Evolutionary conservation across 2,329 filamentous ascomycete species (phyloP).

Genomic region (Xylariaceae sp.): DNA sequence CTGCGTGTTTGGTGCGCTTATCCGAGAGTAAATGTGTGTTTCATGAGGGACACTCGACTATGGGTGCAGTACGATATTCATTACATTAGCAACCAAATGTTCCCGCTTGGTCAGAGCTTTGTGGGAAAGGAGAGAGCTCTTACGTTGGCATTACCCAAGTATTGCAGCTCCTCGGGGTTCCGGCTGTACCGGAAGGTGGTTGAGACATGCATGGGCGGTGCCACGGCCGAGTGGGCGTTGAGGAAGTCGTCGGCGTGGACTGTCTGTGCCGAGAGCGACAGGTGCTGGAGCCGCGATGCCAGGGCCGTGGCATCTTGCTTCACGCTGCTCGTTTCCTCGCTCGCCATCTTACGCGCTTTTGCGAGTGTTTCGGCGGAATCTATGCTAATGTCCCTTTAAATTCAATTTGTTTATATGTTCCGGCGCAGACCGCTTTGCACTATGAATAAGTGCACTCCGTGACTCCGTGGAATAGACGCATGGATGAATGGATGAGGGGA

Average conservation of each 20-base stretch:
- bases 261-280: slow-evolving; percentile 63
- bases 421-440: too few species aligned
- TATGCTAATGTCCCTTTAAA: too few species aligned
- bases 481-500: too few species aligned
- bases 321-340: slow-evolving; percentile 12
- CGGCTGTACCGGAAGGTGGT: slow-evolving; percentile 81
- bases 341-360: slow-evolving; percentile 20
- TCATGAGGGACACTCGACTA: slow-evolving; percentile 49
- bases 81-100: background rate
- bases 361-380: background rate
- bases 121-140: slow-evolving; percentile 22
- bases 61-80: slow-evolving; percentile 7
- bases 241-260: slow-evolving; percentile 78
- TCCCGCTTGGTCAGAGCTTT: background rate
- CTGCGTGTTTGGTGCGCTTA: slow-evolving; percentile 70
- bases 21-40: slow-evolving; percentile 77
- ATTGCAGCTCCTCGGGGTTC: slow-evolving; percentile 60
- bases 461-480: too few species aligned
- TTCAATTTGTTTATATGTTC: too few species aligned
- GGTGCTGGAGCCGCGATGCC: slow-evolving; percentile 32
- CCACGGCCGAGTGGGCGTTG: slow-evolving; percentile 70
- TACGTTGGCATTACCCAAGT: slow-evolving; percentile 51
- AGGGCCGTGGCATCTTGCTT: slow-evolving; percentile 23
- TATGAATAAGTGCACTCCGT: too few species aligned
- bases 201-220: slow-evolving; percentile 82